Percentiles rank a stretch among this genome's conserved stretches.
Evolutionary conservation across 208 protist genomes (phyloP).

Genomic region (Crithidia bombi): DNA sequence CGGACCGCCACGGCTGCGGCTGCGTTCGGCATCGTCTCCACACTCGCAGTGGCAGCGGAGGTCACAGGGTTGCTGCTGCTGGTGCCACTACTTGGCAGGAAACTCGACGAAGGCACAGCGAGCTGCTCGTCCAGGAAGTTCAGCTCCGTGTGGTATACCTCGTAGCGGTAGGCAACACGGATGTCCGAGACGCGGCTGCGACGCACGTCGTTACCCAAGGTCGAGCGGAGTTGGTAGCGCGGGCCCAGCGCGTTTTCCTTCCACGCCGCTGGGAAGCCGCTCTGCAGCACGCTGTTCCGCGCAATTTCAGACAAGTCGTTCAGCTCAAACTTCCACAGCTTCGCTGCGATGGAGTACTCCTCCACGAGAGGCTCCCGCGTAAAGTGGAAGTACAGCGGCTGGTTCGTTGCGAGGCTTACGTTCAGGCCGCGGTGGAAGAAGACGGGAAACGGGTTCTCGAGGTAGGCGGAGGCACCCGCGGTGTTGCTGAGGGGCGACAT

Average conservation of each 20-base stretch:
- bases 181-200: constrained; percentile 97
- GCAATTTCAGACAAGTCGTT: constrained; percentile 98
- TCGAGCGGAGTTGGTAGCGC: constrained; percentile 88
- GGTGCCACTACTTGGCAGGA: not conserved
- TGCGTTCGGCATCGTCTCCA: not conserved
- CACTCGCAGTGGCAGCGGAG: not conserved
- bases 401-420: constrained; percentile 98
- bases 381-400: constrained; percentile 96
- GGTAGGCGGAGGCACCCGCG: constrained; percentile 94
- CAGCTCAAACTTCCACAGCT: constrained; percentile 97
- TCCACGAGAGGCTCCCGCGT: constrained; percentile 98
- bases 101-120: constrained; percentile 4
- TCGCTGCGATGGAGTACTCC: constrained; percentile 98
- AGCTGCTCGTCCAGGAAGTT: constrained; percentile 88
- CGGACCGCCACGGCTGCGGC: constrained; percentile 16
- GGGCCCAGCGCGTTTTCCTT: constrained; percentile 95
- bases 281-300: constrained; percentile 96
- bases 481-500: constrained; percentile 99
- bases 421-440: constrained; percentile 97
- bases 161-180: constrained; percentile 94
- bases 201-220: constrained; percentile 92
- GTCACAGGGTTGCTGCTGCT: not conserved
- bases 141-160: constrained; percentile 93
- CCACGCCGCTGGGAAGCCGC: constrained; percentile 93
- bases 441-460: constrained; percentile 95